Conservation (phyloP, 2,329 filamentous ascomycete species). For the Colletotrichum liriopes region DNA sequence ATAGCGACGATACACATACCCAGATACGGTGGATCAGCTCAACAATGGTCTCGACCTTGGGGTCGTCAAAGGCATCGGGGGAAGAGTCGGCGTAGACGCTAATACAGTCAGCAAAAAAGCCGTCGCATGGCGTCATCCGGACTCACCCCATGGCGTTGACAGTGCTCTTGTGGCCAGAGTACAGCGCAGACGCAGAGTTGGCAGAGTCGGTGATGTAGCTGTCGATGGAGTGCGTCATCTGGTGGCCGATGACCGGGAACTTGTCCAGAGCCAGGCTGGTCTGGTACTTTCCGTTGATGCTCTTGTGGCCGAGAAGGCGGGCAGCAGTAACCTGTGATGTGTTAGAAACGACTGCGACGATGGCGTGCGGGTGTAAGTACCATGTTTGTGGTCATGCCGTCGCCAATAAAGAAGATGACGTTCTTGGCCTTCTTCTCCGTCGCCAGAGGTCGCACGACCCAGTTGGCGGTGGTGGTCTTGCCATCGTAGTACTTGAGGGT, state of each 20-base stretch:
- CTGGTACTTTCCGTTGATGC: slow-evolving; percentile 88
- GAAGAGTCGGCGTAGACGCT: slow-evolving; percentile 85
- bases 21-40: slow-evolving; percentile 82
- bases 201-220: slow-evolving; percentile 89
- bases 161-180: slow-evolving; percentile 86
- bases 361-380: slow-evolving; percentile 44
- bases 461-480: slow-evolving; percentile 80
- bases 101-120: slow-evolving; percentile 7
- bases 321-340: slow-evolving; percentile 76
- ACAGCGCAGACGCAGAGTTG: slow-evolving; percentile 86
- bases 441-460: slow-evolving; percentile 81
- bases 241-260: slow-evolving; percentile 88
- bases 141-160: slow-evolving; percentile 82
- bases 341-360: neutral
- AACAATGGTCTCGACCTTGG: slow-evolving; percentile 88
- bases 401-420: slow-evolving; percentile 87
- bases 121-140: neutral
- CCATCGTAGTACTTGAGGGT: slow-evolving; percentile 83
- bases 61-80: slow-evolving; percentile 81
- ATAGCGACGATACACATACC: slow-evolving; percentile 60
- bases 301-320: slow-evolving; percentile 85
- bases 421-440: slow-evolving; percentile 85
- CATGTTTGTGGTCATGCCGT: slow-evolving; percentile 83
- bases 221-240: slow-evolving; percentile 91
- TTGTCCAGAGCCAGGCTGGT: slow-evolving; percentile 83